Evolutionary conservation across 2,329 filamentous ascomycete genomes (phyloP).

Genomic region (Corinectria fuckeliana): DNA sequence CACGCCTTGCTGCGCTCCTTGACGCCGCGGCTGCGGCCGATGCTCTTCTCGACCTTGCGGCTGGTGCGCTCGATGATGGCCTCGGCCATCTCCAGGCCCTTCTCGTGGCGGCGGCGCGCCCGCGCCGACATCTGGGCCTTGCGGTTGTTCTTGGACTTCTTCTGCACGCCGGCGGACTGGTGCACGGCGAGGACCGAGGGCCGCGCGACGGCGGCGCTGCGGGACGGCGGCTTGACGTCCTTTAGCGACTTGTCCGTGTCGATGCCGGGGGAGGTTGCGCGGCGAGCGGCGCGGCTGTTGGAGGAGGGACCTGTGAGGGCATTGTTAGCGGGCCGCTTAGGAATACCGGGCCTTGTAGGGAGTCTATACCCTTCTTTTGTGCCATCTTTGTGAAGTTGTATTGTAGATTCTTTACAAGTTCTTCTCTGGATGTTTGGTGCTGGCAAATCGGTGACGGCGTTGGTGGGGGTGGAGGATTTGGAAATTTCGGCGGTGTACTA

Average conservation of each 20-base stretch:
- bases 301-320: slow-evolving; percentile 61
- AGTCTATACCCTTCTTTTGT: slow-evolving; percentile 39
- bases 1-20: slow-evolving; percentile 60
- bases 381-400: slow-evolving; percentile 37
- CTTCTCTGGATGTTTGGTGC: slow-evolving; percentile 2
- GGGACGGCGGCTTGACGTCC: slow-evolving; percentile 58
- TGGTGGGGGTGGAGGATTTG: slow-evolving; percentile 30
- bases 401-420: not conserved
- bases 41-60: slow-evolving; percentile 62
- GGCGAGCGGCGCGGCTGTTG: slow-evolving; percentile 77
- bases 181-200: slow-evolving; percentile 75
- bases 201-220: slow-evolving; percentile 48
- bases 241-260: slow-evolving; percentile 76
- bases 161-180: slow-evolving; percentile 69
- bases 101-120: slow-evolving; percentile 63
- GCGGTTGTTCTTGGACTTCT: slow-evolving; percentile 66
- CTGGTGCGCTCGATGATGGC: slow-evolving; percentile 65
- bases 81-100: slow-evolving; percentile 64
- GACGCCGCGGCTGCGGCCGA: slow-evolving; percentile 54
- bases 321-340: slow-evolving; percentile 22
- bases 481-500: slow-evolving; percentile 34
- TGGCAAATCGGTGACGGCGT: slow-evolving; percentile 25
- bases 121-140: slow-evolving; percentile 62
- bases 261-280: slow-evolving; percentile 73
- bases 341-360: accelerated